phyloP scores from a whole-genome alignment of 768 basidiomycete genomes.

The Holtermanniella nyarrowii region DNA sequence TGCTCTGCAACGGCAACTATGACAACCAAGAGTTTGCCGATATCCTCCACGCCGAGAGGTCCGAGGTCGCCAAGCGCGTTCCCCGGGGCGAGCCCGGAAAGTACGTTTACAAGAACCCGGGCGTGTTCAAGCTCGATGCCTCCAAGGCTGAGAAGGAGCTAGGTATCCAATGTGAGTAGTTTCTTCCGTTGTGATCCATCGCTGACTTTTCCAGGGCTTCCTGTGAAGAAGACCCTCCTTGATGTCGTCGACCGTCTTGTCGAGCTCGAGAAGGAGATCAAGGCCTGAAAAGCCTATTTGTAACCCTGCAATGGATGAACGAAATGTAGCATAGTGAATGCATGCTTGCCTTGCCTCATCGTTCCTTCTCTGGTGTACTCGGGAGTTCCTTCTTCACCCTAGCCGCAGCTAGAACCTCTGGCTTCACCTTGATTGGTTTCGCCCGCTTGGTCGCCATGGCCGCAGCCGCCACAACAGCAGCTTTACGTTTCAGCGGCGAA shows the following conservation, averaged over 20 bases:
- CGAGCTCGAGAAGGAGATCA: conserved; percentile 19
- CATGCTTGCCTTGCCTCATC: no score
- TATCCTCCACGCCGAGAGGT: conserved; percentile 11
- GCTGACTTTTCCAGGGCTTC: conserved; percentile 10
- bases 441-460: neutral
- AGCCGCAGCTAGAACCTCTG: no score
- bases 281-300: no score
- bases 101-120: conserved; percentile 16
- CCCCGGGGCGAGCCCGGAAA: conserved; percentile 17
- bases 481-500: neutral
- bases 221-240: conserved; percentile 18
- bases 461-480: neutral
- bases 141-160: conserved; percentile 20
- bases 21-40: conserved; percentile 9
- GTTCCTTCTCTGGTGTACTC: no score
- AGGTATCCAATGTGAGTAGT: conserved; percentile 22
- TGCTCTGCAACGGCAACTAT: conserved; percentile 10
- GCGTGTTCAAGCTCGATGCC: conserved; percentile 21
- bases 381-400: no score
- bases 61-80: conserved; percentile 17
- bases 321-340: neutral
- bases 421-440: neutral
- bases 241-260: conserved; percentile 19
- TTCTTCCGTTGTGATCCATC: neutral
- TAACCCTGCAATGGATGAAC: no score